These are phyloP conservation scores for Pyrus pyrifolia DNA, from an alignment of 306 rosid genomes.

Conservation along the genomic window DNA sequence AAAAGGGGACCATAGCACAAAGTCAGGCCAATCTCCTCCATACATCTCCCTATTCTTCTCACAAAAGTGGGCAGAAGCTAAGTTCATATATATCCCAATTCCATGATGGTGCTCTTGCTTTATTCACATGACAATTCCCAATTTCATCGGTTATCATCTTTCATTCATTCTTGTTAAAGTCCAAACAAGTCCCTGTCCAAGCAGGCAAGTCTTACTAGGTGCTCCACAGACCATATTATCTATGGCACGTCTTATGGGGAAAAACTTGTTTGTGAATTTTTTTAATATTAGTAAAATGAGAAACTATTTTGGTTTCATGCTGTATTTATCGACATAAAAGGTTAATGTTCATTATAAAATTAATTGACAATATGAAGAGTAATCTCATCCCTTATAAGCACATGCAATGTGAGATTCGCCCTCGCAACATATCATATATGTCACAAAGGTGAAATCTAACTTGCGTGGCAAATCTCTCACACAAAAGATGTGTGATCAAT, in stretches of 20 bases:
- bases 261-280: background rate
- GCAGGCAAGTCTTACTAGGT: background rate
- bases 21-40: conserved; percentile 19
- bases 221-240: background rate
- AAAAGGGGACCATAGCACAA: conserved; percentile 26
- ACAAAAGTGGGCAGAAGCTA: background rate
- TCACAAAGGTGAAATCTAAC: too few relatives aligned
- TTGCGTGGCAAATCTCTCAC: too few relatives aligned
- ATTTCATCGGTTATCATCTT: conserved; percentile 1
- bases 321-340: background rate
- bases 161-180: background rate
- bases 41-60: background rate
- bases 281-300: background rate
- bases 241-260: background rate
- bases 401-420: too few relatives aligned
- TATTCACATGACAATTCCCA: conserved; percentile 19
- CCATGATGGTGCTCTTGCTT: conserved; percentile 9
- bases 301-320: background rate
- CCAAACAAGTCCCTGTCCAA: background rate
- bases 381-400: too few relatives aligned
- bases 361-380: too few relatives aligned
- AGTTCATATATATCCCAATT: background rate
- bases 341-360: too few relatives aligned
- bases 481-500: too few relatives aligned
- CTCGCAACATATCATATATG: too few relatives aligned